Percentiles rank a stretch among this genome's conserved stretches.
Conservation (phyloP, 768 basidiomycete species). For the Mycena floridula region DNA sequence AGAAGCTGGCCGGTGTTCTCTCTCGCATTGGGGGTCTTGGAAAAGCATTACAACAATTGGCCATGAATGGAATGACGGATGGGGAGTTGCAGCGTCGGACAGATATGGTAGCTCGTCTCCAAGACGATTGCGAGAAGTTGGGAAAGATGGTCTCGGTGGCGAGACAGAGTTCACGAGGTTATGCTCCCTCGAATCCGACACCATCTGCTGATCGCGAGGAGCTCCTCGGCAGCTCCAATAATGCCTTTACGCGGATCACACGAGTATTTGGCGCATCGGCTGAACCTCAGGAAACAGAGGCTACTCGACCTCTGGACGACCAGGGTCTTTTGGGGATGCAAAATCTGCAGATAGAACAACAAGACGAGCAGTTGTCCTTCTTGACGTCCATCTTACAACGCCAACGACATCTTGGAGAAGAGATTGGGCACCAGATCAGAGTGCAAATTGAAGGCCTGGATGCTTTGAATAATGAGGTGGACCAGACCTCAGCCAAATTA, state of each 20-base stretch:
- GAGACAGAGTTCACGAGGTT: constrained; percentile 41
- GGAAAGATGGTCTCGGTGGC: constrained; percentile 80
- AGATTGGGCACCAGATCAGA: constrained; percentile 77
- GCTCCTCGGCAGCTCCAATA: constrained; percentile 39
- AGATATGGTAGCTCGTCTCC: constrained; percentile 82
- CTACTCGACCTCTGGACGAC: constrained; percentile 85
- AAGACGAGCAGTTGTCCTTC: constrained; percentile 77
- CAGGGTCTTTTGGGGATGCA: constrained; percentile 77
- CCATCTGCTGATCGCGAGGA: constrained; percentile 59
- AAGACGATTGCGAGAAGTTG: constrained; percentile 88
- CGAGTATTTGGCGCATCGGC: constrained; percentile 73
- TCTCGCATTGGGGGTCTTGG: constrained; percentile 68
- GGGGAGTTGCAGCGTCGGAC: constrained; percentile 89
- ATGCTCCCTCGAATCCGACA: constrained; percentile 33
- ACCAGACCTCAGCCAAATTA: constrained; percentile 72
- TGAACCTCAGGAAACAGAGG: constrained; percentile 71
- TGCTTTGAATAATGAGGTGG: constrained; percentile 69
- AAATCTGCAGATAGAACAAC: constrained; percentile 71
- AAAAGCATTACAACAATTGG: constrained; percentile 60
- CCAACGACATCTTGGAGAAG: constrained; percentile 81
- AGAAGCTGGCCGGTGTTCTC: constrained; percentile 73
- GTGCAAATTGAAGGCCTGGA: constrained; percentile 86
- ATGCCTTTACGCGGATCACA: constrained; percentile 42
- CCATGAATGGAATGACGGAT: constrained; percentile 68
- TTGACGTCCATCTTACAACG: constrained; percentile 78